Evolutionary conservation across 2,329 filamentous ascomycete species (phyloP).

Genomic region (Colletotrichum agaves): DNA sequence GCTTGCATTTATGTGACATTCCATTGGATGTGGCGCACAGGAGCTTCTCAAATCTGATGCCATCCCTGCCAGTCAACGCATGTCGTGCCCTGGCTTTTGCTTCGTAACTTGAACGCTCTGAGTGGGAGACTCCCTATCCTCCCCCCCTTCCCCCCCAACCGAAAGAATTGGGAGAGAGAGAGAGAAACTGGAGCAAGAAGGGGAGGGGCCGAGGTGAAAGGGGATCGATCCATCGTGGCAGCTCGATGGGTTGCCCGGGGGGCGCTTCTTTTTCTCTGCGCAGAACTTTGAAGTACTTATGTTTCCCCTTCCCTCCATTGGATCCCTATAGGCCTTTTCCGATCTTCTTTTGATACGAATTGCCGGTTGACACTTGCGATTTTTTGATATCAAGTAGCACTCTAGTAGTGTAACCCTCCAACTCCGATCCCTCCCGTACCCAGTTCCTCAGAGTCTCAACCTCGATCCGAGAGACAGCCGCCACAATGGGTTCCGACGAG

Average conservation of each 20-base stretch:
- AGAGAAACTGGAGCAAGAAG: conserved; percentile 14
- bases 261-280: conserved; percentile 16
- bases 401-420: conserved; percentile 1
- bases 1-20: conserved; percentile 28
- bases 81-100: conserved; percentile 32
- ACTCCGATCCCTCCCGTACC: not conserved
- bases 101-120: conserved; percentile 34
- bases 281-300: conserved; percentile 20
- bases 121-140: conserved; percentile 30
- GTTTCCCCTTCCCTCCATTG: conserved; percentile 16
- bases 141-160: conserved; percentile 11
- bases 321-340: conserved; percentile 8
- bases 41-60: conserved; percentile 29
- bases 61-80: conserved; percentile 22
- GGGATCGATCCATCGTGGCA: conserved; percentile 22
- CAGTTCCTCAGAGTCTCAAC: not conserved
- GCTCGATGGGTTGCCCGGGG: conserved; percentile 8
- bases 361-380: conserved; percentile 15
- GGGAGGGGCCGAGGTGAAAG: conserved; percentile 32
- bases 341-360: conserved; percentile 24
- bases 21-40: conserved; percentile 23
- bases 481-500: conserved; percentile 56
- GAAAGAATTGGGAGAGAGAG: conserved; percentile 12
- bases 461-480: conserved; percentile 28
- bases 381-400: conserved; percentile 6